Evolutionary conservation across 805 yeast species (phyloP), one percentile per base, ranked within the genome.

Genomic region (Candida bentonensis): DNA sequence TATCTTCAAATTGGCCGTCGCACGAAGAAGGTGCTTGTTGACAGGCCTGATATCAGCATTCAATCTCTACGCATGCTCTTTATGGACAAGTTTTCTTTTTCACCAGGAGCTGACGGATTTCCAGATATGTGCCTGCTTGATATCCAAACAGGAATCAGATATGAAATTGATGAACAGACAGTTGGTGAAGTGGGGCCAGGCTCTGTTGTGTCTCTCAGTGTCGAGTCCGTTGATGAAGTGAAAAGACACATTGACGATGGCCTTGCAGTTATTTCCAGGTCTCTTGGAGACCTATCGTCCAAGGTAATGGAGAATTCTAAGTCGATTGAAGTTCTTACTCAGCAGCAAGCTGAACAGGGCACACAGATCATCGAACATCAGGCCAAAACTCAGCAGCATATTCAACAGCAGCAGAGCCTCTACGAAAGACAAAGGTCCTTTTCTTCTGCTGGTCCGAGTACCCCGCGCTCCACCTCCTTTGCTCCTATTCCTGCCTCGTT

Each of bases 81-180:
- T 56, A 83, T 88, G 3, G 95, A 89, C 54, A 83, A 78, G 53
- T 88, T 87, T 64, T 85, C 89, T 2, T 86, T 81, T 58, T 73
- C 89, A 0, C 92, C 94, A 0, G 80, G 82, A 0, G 60, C 74
- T 0, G 54, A 48, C 20, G 72, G 76, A 1, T 85, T 86, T 51
- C 96, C 97, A 0, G 82, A 79, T 11, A 73, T 92, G 22, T 82
- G 82, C 53, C 68, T 87, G 3, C 77, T 72, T 48, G 94, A 84
- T 47, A 70, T 73, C 0, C 58, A 63, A 2, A 67, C 72, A 25
- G 73, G 73, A 0, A 70, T 87, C 1, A 69, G 80, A 1, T 92
- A 83, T 56, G 96, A 89, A 58, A 62, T 89, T 21, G 96, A 88
- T 49, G 88, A 86, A 34, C 67, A 66, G 15, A 60, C 69, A 22